Conservation (phyloP, 345 rosid species). For the Mallotus nudiflorus region DNA sequence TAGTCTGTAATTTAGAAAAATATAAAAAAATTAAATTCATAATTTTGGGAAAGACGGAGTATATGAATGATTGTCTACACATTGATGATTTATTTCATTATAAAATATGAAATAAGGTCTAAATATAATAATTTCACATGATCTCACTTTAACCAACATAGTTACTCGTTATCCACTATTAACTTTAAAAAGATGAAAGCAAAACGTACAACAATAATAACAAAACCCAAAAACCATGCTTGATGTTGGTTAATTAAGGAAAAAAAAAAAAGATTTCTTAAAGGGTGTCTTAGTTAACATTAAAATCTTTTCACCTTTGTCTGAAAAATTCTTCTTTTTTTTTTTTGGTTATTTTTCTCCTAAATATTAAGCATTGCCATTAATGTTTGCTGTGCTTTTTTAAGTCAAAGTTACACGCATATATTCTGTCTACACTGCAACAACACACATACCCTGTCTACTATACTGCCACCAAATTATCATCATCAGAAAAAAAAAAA, state of each 20-base stretch:
- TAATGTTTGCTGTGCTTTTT: background rate
- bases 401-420: slow-evolving; percentile 15
- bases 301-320: background rate
- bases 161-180: slow-evolving; percentile 11
- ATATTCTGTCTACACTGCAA: slow-evolving; percentile 10
- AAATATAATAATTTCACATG: slow-evolving; percentile 6
- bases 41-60: too few species aligned
- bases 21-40: too few species aligned
- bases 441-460: slow-evolving; percentile 6
- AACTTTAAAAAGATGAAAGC: slow-evolving; percentile 5
- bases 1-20: too few species aligned
- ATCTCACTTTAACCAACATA: slow-evolving; percentile 23
- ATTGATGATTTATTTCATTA: background rate
- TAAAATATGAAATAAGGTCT: too few species aligned
- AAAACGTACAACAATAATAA: background rate
- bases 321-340: too few species aligned
- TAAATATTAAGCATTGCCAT: too few species aligned
- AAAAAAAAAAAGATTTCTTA: background rate
- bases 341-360: too few species aligned
- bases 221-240: background rate
- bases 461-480: background rate
- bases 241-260: slow-evolving; percentile 17
- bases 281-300: background rate
- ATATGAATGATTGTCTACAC: too few species aligned
- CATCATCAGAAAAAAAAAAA: background rate